These are phyloP conservation scores for Gnomoniopsis smithogilvyi DNA, from an alignment of 2,329 filamentous ascomycete species.

Conservation along the genomic window DNA sequence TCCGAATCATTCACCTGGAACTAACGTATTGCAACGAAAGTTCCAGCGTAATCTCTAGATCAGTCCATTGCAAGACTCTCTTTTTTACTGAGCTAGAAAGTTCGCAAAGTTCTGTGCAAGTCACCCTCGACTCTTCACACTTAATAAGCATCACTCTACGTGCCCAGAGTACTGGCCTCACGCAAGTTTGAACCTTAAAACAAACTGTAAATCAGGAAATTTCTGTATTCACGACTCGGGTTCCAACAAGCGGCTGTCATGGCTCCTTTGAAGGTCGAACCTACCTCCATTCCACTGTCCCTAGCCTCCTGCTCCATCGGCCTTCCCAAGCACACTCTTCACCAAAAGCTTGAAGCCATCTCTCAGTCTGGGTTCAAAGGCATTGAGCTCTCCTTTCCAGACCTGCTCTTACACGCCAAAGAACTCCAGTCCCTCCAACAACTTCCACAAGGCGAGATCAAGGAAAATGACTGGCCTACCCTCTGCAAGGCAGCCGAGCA, in stretches of 20 bases:
- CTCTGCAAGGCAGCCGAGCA: constrained; percentile 52
- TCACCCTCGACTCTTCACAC: too few relatives aligned
- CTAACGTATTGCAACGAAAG: background rate
- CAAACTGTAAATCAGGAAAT: background rate
- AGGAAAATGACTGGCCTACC: constrained; percentile 55
- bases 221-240: background rate
- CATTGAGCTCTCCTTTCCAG: constrained; percentile 73
- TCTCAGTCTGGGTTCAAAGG: constrained; percentile 62
- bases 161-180: background rate
- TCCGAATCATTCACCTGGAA: background rate
- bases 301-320: constrained; percentile 55
- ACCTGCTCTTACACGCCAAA: constrained; percentile 62
- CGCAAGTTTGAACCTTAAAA: background rate
- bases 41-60: background rate
- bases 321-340: constrained; percentile 44
- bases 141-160: too few relatives aligned
- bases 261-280: background rate
- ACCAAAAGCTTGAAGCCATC: constrained; percentile 60
- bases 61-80: background rate
- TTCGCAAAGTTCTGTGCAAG: too few relatives aligned
- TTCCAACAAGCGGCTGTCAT: background rate
- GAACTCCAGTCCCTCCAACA: constrained; percentile 33
- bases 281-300: constrained; percentile 38
- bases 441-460: constrained; percentile 37
- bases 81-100: too few relatives aligned